These are phyloP conservation scores for Mortierella sp. DNA, from an alignment of 371 early-diverging fungal species.

Conservation along the genomic window DNA sequence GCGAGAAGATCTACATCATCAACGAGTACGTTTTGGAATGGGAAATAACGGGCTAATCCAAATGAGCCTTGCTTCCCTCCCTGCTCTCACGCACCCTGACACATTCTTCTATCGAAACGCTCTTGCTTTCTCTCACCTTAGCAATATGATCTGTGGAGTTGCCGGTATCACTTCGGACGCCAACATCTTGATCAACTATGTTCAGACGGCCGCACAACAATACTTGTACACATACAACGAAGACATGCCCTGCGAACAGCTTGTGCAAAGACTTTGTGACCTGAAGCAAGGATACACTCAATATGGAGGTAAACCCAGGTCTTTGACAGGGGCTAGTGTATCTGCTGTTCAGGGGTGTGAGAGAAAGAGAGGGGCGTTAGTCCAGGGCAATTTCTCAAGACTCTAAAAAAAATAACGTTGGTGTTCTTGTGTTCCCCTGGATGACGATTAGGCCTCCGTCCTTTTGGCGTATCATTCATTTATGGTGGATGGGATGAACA, in stretches of 20 bases:
- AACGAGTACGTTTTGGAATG: conserved; percentile 77
- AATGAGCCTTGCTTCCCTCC: not conserved
- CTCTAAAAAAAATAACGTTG: not conserved
- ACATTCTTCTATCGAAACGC: not conserved
- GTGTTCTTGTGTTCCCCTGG: not conserved
- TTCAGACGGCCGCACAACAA: conserved; percentile 90
- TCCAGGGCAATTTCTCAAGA: no score
- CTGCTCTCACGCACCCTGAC: no score
- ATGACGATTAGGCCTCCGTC: conserved; percentile 83
- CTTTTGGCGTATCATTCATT: conserved; percentile 98
- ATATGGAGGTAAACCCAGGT: conserved; percentile 90
- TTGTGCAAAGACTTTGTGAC: conserved; percentile 95
- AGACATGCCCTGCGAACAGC: conserved; percentile 91
- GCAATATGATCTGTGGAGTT: conserved; percentile 95
- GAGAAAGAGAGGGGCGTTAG: no score
- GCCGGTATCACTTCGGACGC: conserved; percentile 99
- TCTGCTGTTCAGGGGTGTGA: no score
- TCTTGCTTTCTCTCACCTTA: conserved; percentile 20
- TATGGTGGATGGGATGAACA: conserved; percentile 96
- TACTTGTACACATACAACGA: conserved; percentile 89
- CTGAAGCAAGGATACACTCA: conserved; percentile 99
- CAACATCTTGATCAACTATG: conserved; percentile 94
- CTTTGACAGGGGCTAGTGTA: no score
- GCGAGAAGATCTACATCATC: conserved; percentile 97
- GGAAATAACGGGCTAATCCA: no score